These are phyloP conservation scores for Arachis hypogaea DNA, from an alignment of 306 rosid species.

Conservation along the genomic window DNA sequence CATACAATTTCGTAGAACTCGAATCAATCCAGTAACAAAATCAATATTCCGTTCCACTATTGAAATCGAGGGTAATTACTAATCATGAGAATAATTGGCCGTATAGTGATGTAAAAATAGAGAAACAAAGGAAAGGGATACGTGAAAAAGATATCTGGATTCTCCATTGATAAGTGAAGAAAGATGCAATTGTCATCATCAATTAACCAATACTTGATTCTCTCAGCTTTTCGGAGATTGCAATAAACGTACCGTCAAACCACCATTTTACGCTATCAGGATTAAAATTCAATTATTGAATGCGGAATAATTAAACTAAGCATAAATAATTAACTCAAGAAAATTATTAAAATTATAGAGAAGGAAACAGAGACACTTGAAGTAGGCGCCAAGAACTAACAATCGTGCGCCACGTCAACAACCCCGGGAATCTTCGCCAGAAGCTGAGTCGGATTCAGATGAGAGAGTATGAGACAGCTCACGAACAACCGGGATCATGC, in stretches of 20 bases:
- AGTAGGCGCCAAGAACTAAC: conserved; percentile 11
- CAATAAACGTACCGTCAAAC: not conserved
- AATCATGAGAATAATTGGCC: conserved; percentile 21
- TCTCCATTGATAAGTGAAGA: conserved; percentile 18
- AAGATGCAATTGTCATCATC: conserved; percentile 26
- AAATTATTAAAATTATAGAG: not conserved
- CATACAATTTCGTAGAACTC: not conserved
- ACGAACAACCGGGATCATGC: not conserved
- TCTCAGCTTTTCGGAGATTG: conserved; percentile 2
- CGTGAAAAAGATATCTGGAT: conserved; percentile 29
- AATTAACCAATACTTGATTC: conserved; percentile 19
- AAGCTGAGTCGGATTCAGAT: conserved; percentile 45
- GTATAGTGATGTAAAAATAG: not conserved
- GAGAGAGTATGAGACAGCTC: conserved; percentile 33
- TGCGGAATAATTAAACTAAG: not conserved
- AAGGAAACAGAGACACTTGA: conserved; percentile 9
- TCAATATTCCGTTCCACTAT: not conserved
- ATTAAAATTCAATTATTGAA: conserved; percentile 25
- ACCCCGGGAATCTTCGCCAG: conserved; percentile 34
- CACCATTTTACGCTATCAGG: conserved; percentile 15
- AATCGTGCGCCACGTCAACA: conserved; percentile 48
- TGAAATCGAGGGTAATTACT: conserved; percentile 8
- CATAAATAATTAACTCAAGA: not conserved
- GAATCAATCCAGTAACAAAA: not conserved
- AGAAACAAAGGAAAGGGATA: not conserved